These are phyloP conservation scores for Nigrospora osmanthi DNA, from an alignment of 2,329 filamentous ascomycete species.

Conservation along the genomic window DNA sequence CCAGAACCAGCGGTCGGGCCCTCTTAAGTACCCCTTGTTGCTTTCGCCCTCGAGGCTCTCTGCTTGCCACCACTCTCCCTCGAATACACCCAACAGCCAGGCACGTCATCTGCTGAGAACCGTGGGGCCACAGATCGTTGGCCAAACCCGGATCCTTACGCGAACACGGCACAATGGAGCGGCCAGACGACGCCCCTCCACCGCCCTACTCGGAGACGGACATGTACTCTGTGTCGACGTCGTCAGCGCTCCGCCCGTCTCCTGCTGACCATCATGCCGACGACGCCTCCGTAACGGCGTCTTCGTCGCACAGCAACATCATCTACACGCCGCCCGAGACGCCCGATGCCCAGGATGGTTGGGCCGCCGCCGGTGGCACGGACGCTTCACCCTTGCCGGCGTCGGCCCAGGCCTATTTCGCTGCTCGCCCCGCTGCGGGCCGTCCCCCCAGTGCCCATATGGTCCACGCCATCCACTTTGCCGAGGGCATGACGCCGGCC, in stretches of 20 bases:
- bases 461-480: conserved; percentile 26
- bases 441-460: conserved; percentile 8
- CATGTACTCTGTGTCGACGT: conserved; percentile 35
- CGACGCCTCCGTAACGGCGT: conserved; percentile 28
- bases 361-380: too few species aligned
- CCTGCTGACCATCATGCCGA: conserved; percentile 18
- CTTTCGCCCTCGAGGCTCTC: too few species aligned
- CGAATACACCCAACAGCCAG: too few species aligned
- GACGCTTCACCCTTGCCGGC: conserved; percentile 4
- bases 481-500: conserved; percentile 25
- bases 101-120: too few species aligned
- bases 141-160: too few species aligned
- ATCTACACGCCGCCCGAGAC: conserved; percentile 46
- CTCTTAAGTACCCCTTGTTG: too few species aligned
- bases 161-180: conserved; percentile 12
- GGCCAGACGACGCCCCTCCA: conserved; percentile 34
- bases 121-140: too few species aligned
- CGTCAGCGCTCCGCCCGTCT: conserved; percentile 18
- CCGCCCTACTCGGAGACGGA: conserved; percentile 53
- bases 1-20: too few species aligned
- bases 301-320: conserved; percentile 32
- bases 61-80: too few species aligned
- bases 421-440: conserved; percentile 28
- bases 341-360: conserved; percentile 16
- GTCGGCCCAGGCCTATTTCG: conserved; percentile 37